Conservation (phyloP, 2,329 filamentous ascomycete species). For the Trichoderma pleuroti region DNA sequence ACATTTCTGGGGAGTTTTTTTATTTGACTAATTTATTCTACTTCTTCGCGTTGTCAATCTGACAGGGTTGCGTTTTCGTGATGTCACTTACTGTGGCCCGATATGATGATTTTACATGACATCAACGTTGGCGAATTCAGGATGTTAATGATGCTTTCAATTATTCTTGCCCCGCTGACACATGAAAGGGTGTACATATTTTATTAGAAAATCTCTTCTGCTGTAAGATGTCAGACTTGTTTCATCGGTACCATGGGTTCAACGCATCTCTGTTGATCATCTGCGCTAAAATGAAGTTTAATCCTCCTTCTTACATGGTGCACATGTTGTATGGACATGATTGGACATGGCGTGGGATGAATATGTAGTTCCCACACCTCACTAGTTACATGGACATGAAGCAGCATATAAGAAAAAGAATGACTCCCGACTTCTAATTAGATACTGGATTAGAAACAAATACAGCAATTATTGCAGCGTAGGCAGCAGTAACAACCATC, state of each 20-base stretch:
- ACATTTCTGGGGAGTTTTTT: too few relatives aligned
- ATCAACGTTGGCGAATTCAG: background rate
- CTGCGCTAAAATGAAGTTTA: background rate
- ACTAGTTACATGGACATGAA: too few relatives aligned
- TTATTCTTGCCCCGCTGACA: background rate
- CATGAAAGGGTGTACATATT: background rate
- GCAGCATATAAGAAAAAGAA: background rate
- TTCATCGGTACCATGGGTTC: background rate
- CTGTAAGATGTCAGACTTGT: background rate
- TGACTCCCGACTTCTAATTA: background rate
- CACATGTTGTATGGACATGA: background rate
- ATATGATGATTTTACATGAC: background rate
- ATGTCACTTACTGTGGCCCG: background rate
- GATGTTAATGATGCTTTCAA: background rate
- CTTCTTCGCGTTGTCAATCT: background rate
- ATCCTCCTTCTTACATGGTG: background rate
- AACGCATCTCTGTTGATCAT: background rate
- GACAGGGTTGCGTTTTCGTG: slow-evolving; percentile 9
- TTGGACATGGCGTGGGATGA: background rate
- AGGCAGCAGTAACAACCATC: background rate
- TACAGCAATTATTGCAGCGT: background rate
- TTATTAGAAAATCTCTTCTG: background rate
- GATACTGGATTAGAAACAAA: background rate
- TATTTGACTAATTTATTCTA: too few relatives aligned
- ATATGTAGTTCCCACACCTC: too few relatives aligned